Conservation (phyloP, 2,329 filamentous ascomycete species). For the Pseudogymnoascus sp. region DNA sequence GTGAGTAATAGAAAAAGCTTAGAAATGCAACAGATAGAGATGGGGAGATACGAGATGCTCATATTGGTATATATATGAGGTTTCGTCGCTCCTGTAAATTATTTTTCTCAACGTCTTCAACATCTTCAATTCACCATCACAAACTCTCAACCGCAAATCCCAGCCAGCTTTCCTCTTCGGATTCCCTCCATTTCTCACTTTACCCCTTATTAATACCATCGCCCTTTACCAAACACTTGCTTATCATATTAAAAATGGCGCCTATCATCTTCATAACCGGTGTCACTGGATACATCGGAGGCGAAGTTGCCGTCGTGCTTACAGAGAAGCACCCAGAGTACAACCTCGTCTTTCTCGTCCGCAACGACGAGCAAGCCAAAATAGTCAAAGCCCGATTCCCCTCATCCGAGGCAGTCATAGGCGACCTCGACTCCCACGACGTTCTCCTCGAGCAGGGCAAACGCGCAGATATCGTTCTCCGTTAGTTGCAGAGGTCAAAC, state of each 20-base stretch:
- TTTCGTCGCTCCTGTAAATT: neutral
- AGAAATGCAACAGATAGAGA: neutral
- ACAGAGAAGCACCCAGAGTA: slow-evolving; percentile 18
- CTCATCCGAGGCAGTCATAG: slow-evolving; percentile 22
- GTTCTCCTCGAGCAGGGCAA: slow-evolving; percentile 26
- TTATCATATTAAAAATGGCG: neutral
- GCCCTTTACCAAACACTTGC: neutral
- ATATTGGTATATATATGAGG: neutral
- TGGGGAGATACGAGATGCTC: neutral
- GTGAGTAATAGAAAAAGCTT: neutral
- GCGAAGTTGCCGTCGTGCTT: slow-evolving; percentile 13
- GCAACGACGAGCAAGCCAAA: slow-evolving; percentile 16
- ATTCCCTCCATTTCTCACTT: neutral
- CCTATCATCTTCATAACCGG: slow-evolving; percentile 20
- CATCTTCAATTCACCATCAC: neutral
- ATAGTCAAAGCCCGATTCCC: slow-evolving; percentile 13
- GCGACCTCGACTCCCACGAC: slow-evolving; percentile 27
- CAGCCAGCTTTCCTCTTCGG: neutral
- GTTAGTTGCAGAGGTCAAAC: slow-evolving; percentile 18
- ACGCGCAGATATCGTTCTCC: slow-evolving; percentile 30
- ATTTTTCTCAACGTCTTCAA: no score
- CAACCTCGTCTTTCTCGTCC: slow-evolving; percentile 15
- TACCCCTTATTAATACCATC: neutral
- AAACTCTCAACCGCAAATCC: neutral
- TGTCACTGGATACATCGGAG: slow-evolving; percentile 19